Evolutionary conservation across 345 rosid genomes (phyloP).

Genomic region (Excoecaria agallocha): DNA sequence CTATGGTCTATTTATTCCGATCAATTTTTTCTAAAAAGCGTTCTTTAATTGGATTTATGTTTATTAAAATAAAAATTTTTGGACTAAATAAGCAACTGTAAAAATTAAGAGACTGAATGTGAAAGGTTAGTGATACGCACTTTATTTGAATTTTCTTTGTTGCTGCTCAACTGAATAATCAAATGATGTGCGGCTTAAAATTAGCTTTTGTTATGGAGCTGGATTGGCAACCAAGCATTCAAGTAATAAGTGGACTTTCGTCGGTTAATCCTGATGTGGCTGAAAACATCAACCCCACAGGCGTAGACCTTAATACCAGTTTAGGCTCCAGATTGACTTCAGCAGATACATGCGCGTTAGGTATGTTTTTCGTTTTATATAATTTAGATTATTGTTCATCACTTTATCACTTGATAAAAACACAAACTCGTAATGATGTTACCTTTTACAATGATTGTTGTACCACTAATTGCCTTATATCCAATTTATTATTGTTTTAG

Average conservation of each 20-base stretch:
- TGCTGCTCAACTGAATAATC: not conserved
- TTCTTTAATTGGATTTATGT: too few species aligned
- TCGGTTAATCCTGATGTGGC: conserved; percentile 3
- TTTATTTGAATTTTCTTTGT: not conserved
- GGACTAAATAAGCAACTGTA: too few species aligned
- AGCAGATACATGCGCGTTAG: conserved; percentile 14
- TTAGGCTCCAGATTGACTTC: conserved; percentile 17
- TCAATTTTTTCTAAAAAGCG: not conserved
- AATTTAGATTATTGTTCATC: conserved; percentile 4
- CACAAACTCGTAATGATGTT: too few species aligned
- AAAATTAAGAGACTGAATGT: not conserved
- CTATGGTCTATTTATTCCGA: not conserved
- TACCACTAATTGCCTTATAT: not conserved
- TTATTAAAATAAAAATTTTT: too few species aligned
- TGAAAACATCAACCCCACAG: conserved; percentile 13
- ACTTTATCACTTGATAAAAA: too few species aligned
- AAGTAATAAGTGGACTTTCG: conserved; percentile 1
- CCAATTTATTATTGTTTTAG: not conserved
- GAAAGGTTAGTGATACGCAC: not conserved
- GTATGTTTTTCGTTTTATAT: conserved; percentile 8
- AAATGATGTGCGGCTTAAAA: not conserved
- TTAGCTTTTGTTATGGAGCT: conserved; percentile 40
- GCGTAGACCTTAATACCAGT: not conserved
- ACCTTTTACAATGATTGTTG: not conserved
- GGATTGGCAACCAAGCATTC: conserved; percentile 26